These are phyloP conservation scores for Nosema muscidifuracis DNA, from an alignment of 371 early-diverging fungal genomes.

Conservation along the genomic window DNA sequence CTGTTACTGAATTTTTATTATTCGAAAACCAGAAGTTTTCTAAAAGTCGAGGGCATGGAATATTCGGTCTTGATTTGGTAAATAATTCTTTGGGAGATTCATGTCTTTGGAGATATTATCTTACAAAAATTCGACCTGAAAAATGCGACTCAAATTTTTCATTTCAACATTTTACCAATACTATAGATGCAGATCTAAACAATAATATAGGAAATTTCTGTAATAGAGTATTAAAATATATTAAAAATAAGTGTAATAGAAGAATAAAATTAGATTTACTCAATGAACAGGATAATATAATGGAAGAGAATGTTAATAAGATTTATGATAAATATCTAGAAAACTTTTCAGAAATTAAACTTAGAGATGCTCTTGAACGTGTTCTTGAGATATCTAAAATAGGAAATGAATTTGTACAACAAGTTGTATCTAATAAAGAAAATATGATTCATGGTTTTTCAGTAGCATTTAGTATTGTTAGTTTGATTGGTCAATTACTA, in stretches of 20 bases:
- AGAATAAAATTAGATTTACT: constrained; percentile 62
- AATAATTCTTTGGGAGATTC: constrained; percentile 78
- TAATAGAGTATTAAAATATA: constrained; percentile 89
- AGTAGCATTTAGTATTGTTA: constrained; percentile 73
- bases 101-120: constrained; percentile 94
- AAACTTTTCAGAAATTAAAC: constrained; percentile 72
- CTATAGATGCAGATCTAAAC: constrained; percentile 86
- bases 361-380: constrained; percentile 72
- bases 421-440: constrained; percentile 67
- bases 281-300: constrained; percentile 64
- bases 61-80: constrained; percentile 87
- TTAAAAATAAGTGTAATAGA: constrained; percentile 69
- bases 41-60: constrained; percentile 90
- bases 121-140: constrained; percentile 91
- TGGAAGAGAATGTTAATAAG: constrained; percentile 74
- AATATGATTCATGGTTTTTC: constrained; percentile 77
- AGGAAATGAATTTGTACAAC: constrained; percentile 86
- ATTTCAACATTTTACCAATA: constrained; percentile 81
- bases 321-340: constrained; percentile 71
- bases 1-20: constrained; percentile 92
- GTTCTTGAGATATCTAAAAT: constrained; percentile 84
- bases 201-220: constrained; percentile 96
- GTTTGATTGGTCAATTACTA: constrained; percentile 74
- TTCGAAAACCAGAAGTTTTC: constrained; percentile 95
- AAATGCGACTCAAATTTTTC: constrained; percentile 80